Base-by-base conservation (phyloP, 257 asterid genomes). In the Anisodus tanguticus region DNA sequence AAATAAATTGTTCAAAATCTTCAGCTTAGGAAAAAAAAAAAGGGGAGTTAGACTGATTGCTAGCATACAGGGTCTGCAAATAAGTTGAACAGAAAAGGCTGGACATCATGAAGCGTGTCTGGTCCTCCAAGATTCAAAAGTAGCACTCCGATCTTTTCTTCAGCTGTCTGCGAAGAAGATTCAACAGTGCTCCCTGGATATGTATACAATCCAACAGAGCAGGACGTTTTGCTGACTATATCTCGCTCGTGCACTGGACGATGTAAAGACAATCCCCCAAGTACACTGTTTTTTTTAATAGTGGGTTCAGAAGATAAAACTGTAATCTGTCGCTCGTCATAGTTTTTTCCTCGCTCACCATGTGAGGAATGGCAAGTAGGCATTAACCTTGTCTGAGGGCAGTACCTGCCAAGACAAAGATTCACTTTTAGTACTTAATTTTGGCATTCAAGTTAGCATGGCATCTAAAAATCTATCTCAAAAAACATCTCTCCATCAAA, bases 61-160 rank as follows among this genome's bases (percentile, higher is more conserved):
- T 45, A 84, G 86, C 97, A 77, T 92, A 95, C 99, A 22, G 99
- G 98, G 77, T 95, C 98, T 59, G 98, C 99, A 89, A 95, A 93
- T 85, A 95, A 85, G 87, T 95, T 95, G 93, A 80, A 95, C 90
- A 95, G 84, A 86, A 94, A 95, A 4, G 98, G 99, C 85, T 95
- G 99, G 87, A 95, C 98, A 87, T 95, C 99, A 10, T 91, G 86
- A n/a, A 95, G 93, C 37, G 99, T 95, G 19, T 94, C 97, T 0
- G 98, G 98, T 54, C 98, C 98, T 86, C 98, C 98, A 70, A 95
- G 98, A 92, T 95, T 94, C 91, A 95, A 89, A 69, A 95, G 95
- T 86, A 95, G 88, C 89, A 95, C 98, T 55, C 98, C 98, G 3
- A 93, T 87, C 87, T 90, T 95, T 67, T 95, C 98, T 60, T 91